These are phyloP conservation scores for Amaranthus palmeri DNA, from an alignment of 148 eudicot genomes.

Conservation along the genomic window DNA sequence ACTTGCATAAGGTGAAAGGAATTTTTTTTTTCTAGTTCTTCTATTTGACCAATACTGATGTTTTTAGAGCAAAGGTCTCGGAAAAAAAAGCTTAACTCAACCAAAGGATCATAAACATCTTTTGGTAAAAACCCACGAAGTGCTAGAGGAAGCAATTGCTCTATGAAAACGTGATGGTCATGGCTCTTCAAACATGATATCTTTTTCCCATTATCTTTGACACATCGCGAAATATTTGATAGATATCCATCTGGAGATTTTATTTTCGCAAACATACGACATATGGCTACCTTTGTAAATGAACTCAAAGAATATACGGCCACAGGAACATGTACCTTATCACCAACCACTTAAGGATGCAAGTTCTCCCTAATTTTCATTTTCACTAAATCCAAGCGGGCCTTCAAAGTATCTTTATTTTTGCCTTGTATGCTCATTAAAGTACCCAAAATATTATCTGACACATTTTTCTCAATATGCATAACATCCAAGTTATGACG, in stretches of 20 bases:
- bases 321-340: not conserved
- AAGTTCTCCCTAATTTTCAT: slow-evolving; percentile 1
- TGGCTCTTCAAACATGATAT: not conserved
- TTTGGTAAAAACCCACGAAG: too few relatives aligned
- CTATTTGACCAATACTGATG: not conserved
- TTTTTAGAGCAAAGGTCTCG: too few relatives aligned
- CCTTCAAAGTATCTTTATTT: too few relatives aligned
- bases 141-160: slow-evolving; percentile 4
- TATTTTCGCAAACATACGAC: not conserved
- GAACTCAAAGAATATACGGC: not conserved
- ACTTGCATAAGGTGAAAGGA: slow-evolving; percentile 3
- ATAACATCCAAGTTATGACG: too few relatives aligned
- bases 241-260: slow-evolving; percentile 8
- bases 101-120: too few relatives aligned
- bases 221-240: too few relatives aligned
- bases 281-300: not conserved
- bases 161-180: slow-evolving; percentile 7
- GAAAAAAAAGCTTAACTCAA: too few relatives aligned
- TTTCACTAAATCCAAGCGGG: not conserved
- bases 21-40: not conserved
- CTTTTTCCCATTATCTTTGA: too few relatives aligned
- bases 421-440: too few relatives aligned
- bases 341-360: not conserved
- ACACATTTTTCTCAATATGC: too few relatives aligned
- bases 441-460: too few relatives aligned